Evolutionary conservation across 179 eudicot genomes (phyloP).

Genomic region (Beta lomatogona): DNA sequence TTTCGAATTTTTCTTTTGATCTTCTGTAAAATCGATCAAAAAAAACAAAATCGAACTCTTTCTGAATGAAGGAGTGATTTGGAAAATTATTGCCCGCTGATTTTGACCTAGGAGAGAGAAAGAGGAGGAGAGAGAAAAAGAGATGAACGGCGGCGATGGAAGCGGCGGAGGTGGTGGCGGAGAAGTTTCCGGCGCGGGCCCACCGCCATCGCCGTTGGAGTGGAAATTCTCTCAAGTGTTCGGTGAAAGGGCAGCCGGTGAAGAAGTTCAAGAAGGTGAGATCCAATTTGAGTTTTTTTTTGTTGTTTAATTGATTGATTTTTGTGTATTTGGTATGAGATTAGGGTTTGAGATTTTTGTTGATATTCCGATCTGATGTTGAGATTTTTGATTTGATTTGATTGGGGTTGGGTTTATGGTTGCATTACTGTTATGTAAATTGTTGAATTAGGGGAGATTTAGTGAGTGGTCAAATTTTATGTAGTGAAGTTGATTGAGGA

Average conservation of each 20-base stretch:
- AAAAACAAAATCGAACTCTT: neutral
- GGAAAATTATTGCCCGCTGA: neutral
- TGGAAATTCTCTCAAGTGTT: constrained; percentile 88
- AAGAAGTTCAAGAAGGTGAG: constrained; percentile 82
- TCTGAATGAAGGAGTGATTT: constrained; percentile 4
- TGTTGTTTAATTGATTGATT: neutral
- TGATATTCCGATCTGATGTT: constrained; percentile 17
- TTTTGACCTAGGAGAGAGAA: constrained; percentile 27
- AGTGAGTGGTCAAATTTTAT: neutral
- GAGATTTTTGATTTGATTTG: neutral
- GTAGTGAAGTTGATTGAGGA: constrained; percentile 18
- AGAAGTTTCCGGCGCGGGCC: constrained; percentile 32
- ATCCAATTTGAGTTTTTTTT: constrained; percentile 24
- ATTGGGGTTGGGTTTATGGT: neutral
- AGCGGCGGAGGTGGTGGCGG: constrained; percentile 39
- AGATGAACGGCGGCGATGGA: constrained; percentile 49
- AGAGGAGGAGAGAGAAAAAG: too few species aligned
- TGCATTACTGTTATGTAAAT: neutral
- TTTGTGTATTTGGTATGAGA: neutral
- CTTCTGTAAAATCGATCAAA: neutral
- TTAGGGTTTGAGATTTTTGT: constrained; percentile 23
- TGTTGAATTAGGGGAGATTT: neutral
- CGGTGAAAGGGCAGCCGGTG: constrained; percentile 75
- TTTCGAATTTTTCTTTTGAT: neutral
- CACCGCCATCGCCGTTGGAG: constrained; percentile 50